Base-by-base conservation (phyloP, 768 basidiomycete genomes). In the Auricularia heimuer region DNA sequence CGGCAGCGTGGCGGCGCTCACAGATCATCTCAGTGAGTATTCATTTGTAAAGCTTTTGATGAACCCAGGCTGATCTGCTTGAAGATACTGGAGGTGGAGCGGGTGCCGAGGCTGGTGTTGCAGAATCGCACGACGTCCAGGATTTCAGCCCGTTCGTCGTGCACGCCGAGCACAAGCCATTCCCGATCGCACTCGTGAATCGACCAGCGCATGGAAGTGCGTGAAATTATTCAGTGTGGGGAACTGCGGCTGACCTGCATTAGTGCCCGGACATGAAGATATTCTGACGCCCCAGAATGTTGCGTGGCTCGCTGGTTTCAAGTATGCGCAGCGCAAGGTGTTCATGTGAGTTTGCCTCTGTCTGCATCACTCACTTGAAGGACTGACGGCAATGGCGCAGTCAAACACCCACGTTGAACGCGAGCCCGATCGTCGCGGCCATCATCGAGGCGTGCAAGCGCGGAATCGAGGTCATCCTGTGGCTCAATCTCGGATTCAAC, bases 401-500 rank as follows among this genome's bases (percentile, higher is more conserved):
- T 64, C 88, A 90, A 78, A 84, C 85, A 0, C 88, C 88, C 1
- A 87, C 86, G 7, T 81, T 88, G 66, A 89, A 90, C 66, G 87
- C 88, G 3, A 74, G 73, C 18, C 88, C 87, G 2, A 79, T 86
- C 35, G 80, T 88, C 24, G 76, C 81, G 16, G 85, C 81, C 8
- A 76, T 84, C 64, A 76, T 88, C 69, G 81, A 81, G 64, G 84
- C 88, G 1, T 85, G 84, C 70, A 75, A 83, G 21, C 76, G 84
- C 35, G 87, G 84, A 4, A 79, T 90, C 3, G 77, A 82, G 54
- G 84, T 86, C 42, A 81, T 79, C 11, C 76, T 88, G 18, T 85
- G 84, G 69, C 76, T 89, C 54, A 83, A 84, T 70, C 77, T 88
- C 21, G 85, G 79, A 71, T 80, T 78, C 70, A 81, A 80, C 65